A percentile compares a stretch with the other conserved stretches of the same genome.
Evolutionary conservation across 2,329 filamentous ascomycete genomes (phyloP).

Genomic region (Tolypocladium album): DNA sequence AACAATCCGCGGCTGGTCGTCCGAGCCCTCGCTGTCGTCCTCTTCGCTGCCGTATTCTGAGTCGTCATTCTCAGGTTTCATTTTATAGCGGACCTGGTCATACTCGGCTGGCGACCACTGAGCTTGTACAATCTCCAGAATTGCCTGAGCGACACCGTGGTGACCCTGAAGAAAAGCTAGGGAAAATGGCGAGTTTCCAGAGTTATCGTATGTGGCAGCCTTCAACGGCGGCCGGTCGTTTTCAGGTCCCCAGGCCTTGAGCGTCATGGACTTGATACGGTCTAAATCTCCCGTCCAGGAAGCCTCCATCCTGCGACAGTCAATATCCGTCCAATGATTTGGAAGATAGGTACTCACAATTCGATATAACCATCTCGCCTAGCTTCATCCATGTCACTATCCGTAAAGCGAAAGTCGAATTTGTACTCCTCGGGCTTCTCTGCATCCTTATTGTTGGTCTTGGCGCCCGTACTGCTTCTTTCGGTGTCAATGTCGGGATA

Average conservation of each 20-base stretch:
- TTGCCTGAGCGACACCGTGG: constrained; percentile 47
- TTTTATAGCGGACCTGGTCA: constrained; percentile 37
- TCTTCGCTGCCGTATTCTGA: constrained; percentile 21
- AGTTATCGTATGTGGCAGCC: constrained; percentile 46
- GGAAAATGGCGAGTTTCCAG: constrained; percentile 49
- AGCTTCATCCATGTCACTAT: constrained; percentile 43
- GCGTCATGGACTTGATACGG: constrained; percentile 53
- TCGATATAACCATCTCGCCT: constrained; percentile 49
- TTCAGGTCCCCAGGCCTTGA: constrained; percentile 45
- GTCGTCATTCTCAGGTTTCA: constrained; percentile 26
- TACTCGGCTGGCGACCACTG: constrained; percentile 54
- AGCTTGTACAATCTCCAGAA: constrained; percentile 59
- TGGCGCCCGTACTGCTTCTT: constrained; percentile 1
- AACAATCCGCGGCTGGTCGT: constrained; percentile 31
- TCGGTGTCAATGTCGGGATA: constrained; percentile 38
- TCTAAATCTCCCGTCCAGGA: constrained; percentile 60
- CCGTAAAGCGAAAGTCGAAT: constrained; percentile 40
- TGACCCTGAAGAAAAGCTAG: constrained; percentile 59
- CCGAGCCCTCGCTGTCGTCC: constrained; percentile 21
- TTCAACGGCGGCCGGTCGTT: constrained; percentile 49
- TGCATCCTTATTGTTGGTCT: constrained; percentile 1
- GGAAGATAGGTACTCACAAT: constrained; percentile 34
- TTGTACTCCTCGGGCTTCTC: constrained; percentile 29
- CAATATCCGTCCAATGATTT: background rate
- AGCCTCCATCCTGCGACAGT: constrained; percentile 49